These are phyloP conservation scores for Calonectria henricotiae DNA, from an alignment of 2,329 filamentous ascomycete genomes.

Conservation along the genomic window DNA sequence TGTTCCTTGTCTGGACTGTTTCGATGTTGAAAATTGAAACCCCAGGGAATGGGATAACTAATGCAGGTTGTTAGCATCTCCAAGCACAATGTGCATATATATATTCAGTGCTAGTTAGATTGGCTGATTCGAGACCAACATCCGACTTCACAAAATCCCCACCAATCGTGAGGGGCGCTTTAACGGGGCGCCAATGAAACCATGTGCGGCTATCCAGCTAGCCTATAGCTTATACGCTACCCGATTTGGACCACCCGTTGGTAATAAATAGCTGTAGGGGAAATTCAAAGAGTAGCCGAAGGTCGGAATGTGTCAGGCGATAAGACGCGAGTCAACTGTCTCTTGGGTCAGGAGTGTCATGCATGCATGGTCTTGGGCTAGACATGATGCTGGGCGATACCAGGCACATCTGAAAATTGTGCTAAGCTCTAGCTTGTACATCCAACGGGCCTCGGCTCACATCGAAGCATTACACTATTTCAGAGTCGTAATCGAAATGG, in stretches of 20 bases:
- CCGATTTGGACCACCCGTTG: background rate
- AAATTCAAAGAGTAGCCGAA: slow-evolving; percentile 8
- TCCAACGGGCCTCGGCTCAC: background rate
- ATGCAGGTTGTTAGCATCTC: background rate
- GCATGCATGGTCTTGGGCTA: background rate
- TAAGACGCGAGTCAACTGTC: slow-evolving; percentile 7
- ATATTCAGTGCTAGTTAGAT: background rate
- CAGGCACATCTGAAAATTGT: background rate
- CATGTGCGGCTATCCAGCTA: background rate
- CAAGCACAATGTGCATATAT: slow-evolving; percentile 1
- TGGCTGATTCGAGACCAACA: too few species aligned
- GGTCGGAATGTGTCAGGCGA: slow-evolving; percentile 11
- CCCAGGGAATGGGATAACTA: background rate
- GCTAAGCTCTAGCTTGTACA: too few species aligned
- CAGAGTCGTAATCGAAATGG: slow-evolving; percentile 1
- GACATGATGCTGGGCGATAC: background rate
- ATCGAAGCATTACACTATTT: background rate
- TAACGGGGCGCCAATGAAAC: background rate
- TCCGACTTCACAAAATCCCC: background rate
- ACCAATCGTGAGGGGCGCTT: background rate
- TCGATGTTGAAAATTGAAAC: background rate
- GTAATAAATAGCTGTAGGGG: background rate
- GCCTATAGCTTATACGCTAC: slow-evolving; percentile 13
- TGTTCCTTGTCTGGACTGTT: background rate
- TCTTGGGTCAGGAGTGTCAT: background rate